These are phyloP conservation scores for Leccinellum albellum DNA, from an alignment of 768 basidiomycete species.

Conservation along the genomic window DNA sequence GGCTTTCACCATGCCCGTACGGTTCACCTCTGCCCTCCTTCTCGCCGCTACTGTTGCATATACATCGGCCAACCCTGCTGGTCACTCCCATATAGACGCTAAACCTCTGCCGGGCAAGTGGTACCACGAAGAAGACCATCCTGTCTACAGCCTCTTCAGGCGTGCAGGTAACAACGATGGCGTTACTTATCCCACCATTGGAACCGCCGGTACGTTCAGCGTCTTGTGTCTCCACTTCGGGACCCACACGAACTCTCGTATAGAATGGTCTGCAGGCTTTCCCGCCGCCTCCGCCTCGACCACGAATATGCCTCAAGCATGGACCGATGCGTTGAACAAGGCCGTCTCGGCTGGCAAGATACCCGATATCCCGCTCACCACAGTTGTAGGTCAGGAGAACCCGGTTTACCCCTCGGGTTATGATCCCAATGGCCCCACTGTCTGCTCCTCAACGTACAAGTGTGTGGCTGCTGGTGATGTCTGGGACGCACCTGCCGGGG, in stretches of 20 bases:
- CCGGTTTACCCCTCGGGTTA: conserved; percentile 38
- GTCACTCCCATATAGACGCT: conserved; percentile 17
- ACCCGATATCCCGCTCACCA: conserved; percentile 59
- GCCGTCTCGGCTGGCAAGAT: conserved; percentile 70
- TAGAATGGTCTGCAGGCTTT: conserved; percentile 64
- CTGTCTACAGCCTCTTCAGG: conserved; percentile 58
- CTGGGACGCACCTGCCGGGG: conserved; percentile 73
- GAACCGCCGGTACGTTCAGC: conserved; percentile 49
- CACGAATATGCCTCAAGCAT: conserved; percentile 54
- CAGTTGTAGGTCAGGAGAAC: conserved; percentile 28
- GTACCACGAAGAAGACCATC: conserved; percentile 62
- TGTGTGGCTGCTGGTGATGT: conserved; percentile 61
- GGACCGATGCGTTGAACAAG: conserved; percentile 66
- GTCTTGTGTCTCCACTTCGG: not conserved
- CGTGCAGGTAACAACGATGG: conserved; percentile 47
- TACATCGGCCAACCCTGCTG: conserved; percentile 18
- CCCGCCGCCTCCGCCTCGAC: conserved; percentile 52
- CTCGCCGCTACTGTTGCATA: conserved; percentile 22
- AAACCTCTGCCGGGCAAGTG: conserved; percentile 38
- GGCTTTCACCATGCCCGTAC: conserved; percentile 30
- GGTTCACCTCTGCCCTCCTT: conserved; percentile 23
- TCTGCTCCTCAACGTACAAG: conserved; percentile 78
- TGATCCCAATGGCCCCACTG: conserved; percentile 42
- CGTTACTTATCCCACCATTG: conserved; percentile 48
- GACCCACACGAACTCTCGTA: not conserved